Base-by-base conservation (phyloP, 1,284 basidiomycete genomes). In the Butyriboletus pseudospeciosus region DNA sequence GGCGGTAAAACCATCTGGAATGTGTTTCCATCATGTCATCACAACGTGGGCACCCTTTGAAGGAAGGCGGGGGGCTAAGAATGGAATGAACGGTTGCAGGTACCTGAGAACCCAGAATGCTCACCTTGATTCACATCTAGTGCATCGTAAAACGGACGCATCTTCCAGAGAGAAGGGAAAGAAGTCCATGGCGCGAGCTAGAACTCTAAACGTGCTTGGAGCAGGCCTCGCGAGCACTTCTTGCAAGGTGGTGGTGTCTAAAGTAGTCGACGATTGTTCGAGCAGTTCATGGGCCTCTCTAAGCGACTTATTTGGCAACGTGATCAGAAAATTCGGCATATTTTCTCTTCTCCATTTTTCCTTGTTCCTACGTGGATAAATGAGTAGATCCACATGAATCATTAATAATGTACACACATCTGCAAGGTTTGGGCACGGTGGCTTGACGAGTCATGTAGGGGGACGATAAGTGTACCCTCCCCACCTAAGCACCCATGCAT, bases 401-500 rank as follows among this genome's bases (percentile, higher is more conserved):
- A 28, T 47, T 16, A 30, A 4, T 20, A 47, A 49, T 43, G 14
- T 30, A 56, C 62, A 12, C 14, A 65, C 65, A 51, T 55, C 35
- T 57, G 56, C 47, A 79, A 59, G 12, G 55, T 70, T 38, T 64
- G 49, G 26, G 71, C 65, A 38, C 66, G 65, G 12, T 66, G 58
- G 45, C 70, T 68, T 20, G 61, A 70, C 30, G 63, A 69, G n/a
- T 75, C 67, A 52, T 78, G 73, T 16, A 84, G 61, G 58, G 74
- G 73, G 32, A 71, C 61, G 49, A 88, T 77, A 23, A 83, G 72
- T 32, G 71, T 69, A 53, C 82, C 77, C n/a, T 73, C 64, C 7
- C 83, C 84, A n/a, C 82, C 83, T 47, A 88, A 66, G 36, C 71
- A 71, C 25, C 80, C 83, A 47, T 76, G 70, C 16, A 76, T 47